phyloP scores from a whole-genome alignment of 306 rosid genomes.

The Trifolium dubium region DNA sequence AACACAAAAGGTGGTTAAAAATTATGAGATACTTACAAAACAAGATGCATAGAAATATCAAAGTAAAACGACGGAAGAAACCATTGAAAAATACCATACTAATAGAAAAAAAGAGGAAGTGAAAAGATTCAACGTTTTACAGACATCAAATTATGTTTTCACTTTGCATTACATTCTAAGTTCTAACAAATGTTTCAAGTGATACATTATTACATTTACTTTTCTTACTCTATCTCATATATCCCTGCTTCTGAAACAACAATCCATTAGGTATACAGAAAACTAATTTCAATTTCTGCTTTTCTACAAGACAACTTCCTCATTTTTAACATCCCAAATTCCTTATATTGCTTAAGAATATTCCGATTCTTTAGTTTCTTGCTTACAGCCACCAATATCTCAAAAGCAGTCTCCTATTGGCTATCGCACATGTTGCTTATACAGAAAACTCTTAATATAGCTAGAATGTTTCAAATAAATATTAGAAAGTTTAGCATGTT shows the following conservation, averaged over 20 bases:
- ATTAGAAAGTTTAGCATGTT: not conserved
- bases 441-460: slow-evolving; percentile 5
- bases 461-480: slow-evolving; percentile 2
- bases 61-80: not conserved
- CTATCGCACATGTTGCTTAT: not conserved
- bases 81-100: not conserved
- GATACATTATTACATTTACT: not conserved
- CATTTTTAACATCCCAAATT: not conserved
- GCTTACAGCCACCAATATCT: not conserved
- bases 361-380: not conserved
- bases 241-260: slow-evolving; percentile 7
- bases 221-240: not conserved
- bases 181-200: not conserved
- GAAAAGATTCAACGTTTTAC: not conserved
- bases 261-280: slow-evolving; percentile 23
- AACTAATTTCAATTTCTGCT: not conserved
- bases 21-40: not conserved
- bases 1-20: not conserved
- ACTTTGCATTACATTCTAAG: not conserved
- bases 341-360: not conserved
- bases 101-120: not conserved
- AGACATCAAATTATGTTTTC: not conserved
- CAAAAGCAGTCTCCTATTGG: not conserved
- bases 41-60: not conserved
- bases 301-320: slow-evolving; percentile 3